Conservation (phyloP, 331 rosid species). For the Stylosanthes scabra region DNA sequence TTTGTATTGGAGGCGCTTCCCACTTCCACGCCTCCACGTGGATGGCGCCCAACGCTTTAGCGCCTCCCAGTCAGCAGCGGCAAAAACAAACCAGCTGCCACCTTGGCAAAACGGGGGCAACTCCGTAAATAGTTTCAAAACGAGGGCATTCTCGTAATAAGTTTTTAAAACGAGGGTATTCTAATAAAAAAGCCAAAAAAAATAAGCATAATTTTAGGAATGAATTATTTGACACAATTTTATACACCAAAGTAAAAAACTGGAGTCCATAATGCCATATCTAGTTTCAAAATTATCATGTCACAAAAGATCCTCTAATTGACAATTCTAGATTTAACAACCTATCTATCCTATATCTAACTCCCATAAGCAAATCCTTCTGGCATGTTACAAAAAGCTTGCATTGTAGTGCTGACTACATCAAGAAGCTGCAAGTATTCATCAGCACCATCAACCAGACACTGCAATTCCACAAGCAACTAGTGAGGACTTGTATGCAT, state of each 20-base stretch:
- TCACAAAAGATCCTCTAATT: background rate
- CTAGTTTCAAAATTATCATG: background rate
- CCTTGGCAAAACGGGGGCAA: too few species aligned
- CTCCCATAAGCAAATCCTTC: conserved; percentile 54
- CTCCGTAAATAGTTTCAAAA: too few species aligned
- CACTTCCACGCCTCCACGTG: too few species aligned
- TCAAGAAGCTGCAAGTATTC: conserved; percentile 76
- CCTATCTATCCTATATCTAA: conserved; percentile 36
- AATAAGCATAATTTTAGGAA: background rate
- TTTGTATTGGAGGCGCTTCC: too few species aligned
- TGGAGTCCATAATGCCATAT: background rate
- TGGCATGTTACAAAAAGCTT: conserved; percentile 68
- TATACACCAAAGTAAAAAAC: conserved; percentile 26
- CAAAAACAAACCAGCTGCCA: too few species aligned
- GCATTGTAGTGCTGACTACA: conserved; percentile 63
- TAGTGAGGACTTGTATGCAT: conserved; percentile 24
- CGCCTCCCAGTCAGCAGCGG: too few species aligned
- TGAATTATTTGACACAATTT: conserved; percentile 25
- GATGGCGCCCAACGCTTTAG: too few species aligned
- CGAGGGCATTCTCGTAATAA: too few species aligned
- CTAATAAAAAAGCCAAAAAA: too few species aligned
- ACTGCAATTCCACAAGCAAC: conserved; percentile 55
- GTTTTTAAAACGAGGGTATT: too few species aligned
- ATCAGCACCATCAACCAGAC: conserved; percentile 88
- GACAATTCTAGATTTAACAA: conserved; percentile 35